A percentile compares a stretch with the other conserved stretches of the same genome.
Conservation (phyloP, 306 rosid genomes). For the Cucumis hystrix region DNA sequence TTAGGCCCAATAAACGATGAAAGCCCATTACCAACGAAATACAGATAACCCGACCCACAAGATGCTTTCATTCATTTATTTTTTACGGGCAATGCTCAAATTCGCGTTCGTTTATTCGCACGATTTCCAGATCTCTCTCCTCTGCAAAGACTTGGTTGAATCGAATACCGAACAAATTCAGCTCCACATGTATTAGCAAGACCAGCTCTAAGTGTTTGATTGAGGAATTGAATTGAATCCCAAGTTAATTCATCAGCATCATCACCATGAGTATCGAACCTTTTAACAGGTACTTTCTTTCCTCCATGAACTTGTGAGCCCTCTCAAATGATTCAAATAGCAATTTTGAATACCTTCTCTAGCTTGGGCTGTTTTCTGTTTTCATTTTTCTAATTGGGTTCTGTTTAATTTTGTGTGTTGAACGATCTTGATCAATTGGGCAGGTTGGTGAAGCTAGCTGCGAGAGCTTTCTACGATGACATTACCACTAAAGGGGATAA, state of each 20-base stretch:
- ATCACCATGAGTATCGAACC: constrained; percentile 40
- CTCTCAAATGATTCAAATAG: background rate
- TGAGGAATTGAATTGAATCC: constrained; percentile 1
- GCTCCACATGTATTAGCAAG: background rate
- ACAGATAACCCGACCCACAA: background rate
- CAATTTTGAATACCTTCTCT: background rate
- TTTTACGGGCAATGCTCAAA: background rate
- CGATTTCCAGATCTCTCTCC: background rate
- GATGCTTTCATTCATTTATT: background rate
- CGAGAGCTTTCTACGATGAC: constrained; percentile 91
- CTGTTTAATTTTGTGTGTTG: background rate
- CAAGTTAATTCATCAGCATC: background rate
- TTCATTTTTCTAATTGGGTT: background rate
- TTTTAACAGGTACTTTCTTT: constrained; percentile 45
- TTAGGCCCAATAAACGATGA: background rate
- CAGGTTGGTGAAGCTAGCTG: constrained; percentile 83
- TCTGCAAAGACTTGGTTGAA: background rate
- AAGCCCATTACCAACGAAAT: background rate
- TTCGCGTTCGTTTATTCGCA: background rate
- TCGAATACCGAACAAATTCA: background rate
- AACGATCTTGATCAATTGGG: background rate
- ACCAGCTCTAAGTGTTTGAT: background rate
- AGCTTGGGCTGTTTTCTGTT: background rate
- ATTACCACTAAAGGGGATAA: constrained; percentile 73
- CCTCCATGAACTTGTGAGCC: background rate